Conservation (phyloP, 2,329 filamentous ascomycete genomes). For the Pseudogymnoascus sp. region DNA sequence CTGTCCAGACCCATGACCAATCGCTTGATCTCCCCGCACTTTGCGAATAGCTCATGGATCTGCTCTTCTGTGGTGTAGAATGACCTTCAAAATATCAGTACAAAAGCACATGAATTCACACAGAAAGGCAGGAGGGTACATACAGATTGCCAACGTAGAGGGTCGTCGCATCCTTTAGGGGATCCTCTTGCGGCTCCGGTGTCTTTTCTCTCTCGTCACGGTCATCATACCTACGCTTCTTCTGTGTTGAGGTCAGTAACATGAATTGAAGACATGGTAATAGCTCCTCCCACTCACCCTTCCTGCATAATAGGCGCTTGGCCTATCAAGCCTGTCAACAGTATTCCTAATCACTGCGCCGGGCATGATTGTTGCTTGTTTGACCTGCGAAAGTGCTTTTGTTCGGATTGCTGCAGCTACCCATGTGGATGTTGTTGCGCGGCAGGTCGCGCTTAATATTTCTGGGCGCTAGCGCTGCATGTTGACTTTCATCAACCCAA, state of each 20-base stretch:
- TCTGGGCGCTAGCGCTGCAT: constrained; percentile 7
- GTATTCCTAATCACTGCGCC: constrained; percentile 49
- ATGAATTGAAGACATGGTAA: constrained; percentile 10
- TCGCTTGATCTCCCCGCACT: constrained; percentile 96
- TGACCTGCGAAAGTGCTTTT: constrained; percentile 6
- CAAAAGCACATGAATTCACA: not conserved
- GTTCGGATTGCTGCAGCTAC: constrained; percentile 2
- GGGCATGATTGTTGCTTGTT: constrained; percentile 25
- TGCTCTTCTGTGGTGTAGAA: constrained; percentile 99
- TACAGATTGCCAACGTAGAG: constrained; percentile 96
- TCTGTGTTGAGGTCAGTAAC: constrained; percentile 38
- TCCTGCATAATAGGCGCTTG: constrained; percentile 85
- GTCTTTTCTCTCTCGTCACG: constrained; percentile 39
- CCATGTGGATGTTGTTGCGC: not conserved
- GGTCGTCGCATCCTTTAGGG: constrained; percentile 79
- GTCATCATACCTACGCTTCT: constrained; percentile 48
- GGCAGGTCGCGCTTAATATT: constrained; percentile 12
- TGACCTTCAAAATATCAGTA: constrained; percentile 47
- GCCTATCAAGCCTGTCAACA: constrained; percentile 85
- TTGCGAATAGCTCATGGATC: constrained; percentile 92
- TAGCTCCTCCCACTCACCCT: constrained; percentile 50
- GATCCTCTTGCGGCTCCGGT: constrained; percentile 57
- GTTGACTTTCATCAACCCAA: constrained; percentile 6
- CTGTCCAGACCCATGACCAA: constrained; percentile 96
- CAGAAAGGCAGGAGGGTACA: constrained; percentile 28